Evolutionary conservation across 768 basidiomycete genomes (phyloP).

Genomic region (Phlegmacium glaucopus): DNA sequence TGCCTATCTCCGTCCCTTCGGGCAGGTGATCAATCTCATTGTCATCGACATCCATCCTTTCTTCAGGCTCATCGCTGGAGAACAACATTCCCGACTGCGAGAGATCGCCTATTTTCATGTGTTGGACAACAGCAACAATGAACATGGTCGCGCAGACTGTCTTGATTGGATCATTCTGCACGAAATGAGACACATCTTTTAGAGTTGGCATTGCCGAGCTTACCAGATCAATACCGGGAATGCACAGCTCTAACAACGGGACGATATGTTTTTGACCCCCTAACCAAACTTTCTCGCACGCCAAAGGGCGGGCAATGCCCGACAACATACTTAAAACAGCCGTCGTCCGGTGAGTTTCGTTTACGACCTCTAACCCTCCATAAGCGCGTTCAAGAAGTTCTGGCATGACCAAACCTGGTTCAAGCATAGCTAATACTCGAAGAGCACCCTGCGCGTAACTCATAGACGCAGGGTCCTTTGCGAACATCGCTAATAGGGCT

Average conservation of each 20-base stretch:
- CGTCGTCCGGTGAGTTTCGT: slow-evolving; percentile 94
- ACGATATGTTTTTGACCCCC: slow-evolving; percentile 87
- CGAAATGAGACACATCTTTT: background rate
- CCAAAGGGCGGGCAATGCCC: slow-evolving; percentile 70
- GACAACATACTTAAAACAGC: slow-evolving; percentile 85
- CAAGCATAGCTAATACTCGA: slow-evolving; percentile 72
- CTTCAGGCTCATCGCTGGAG: slow-evolving; percentile 51
- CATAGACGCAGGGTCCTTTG: slow-evolving; percentile 79
- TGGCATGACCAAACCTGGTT: slow-evolving; percentile 86
- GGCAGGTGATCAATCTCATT: slow-evolving; percentile 50
- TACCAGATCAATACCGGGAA: slow-evolving; percentile 91
- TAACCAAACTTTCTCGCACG: slow-evolving; percentile 75
- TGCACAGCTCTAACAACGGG: slow-evolving; percentile 81
- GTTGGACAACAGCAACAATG: slow-evolving; percentile 68
- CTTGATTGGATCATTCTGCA: slow-evolving; percentile 76
- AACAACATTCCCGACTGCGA: slow-evolving; percentile 58
- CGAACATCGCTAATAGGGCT: slow-evolving; percentile 87
- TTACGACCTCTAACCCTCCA: slow-evolving; percentile 86
- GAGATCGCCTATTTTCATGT: slow-evolving; percentile 75
- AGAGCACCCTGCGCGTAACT: slow-evolving; percentile 79
- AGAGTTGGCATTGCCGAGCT: slow-evolving; percentile 18
- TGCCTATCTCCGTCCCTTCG: slow-evolving; percentile 44
- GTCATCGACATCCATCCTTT: slow-evolving; percentile 51
- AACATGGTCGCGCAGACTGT: slow-evolving; percentile 80
- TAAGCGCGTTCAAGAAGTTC: slow-evolving; percentile 89